phyloP scores from a whole-genome alignment of 2,329 filamentous ascomycete genomes.

The Calonectria honghensis region DNA sequence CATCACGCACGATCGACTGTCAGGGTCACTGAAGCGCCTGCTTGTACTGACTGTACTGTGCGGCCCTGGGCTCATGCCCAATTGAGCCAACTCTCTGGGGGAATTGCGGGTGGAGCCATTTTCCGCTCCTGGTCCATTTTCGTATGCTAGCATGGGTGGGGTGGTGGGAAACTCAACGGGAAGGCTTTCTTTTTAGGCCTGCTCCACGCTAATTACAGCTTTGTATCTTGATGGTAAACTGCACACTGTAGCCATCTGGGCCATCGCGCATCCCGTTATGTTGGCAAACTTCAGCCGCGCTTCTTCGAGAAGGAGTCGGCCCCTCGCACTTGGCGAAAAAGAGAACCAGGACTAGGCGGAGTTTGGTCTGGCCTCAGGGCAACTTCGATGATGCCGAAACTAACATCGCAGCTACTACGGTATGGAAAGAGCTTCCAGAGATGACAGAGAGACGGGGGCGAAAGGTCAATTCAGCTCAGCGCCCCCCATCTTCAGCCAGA shows the following conservation, averaged over 20 bases:
- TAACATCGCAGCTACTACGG: not conserved
- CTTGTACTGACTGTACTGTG: conserved; percentile 7
- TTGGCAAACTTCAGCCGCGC: not conserved
- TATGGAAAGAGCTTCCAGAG: not conserved
- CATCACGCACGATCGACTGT: not conserved
- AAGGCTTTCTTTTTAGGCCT: not conserved
- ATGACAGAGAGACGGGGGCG: not conserved
- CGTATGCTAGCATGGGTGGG: not conserved
- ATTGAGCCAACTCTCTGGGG: not conserved
- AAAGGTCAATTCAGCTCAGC: not conserved
- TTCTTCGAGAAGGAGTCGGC: conserved; percentile 20
- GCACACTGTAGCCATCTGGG: conserved; percentile 14
- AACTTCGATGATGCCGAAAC: not conserved
- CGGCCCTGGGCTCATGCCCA: conserved; percentile 5
- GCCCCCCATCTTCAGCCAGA: not conserved
- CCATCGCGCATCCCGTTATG: conserved; percentile 2
- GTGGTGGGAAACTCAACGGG: conserved; percentile 1
- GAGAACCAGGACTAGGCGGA: not conserved
- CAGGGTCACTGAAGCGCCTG: not conserved
- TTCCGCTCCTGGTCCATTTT: conserved; percentile 10
- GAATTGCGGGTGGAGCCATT: conserved; percentile 11
- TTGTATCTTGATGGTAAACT: not conserved
- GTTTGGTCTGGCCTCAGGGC: conserved; percentile 18
- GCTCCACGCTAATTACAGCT: conserved; percentile 4
- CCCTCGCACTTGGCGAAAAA: conserved; percentile 3